These are phyloP conservation scores for Paramecium primaurelia DNA, from an alignment of 73 alveolate genomes.

Conservation along the genomic window DNA sequence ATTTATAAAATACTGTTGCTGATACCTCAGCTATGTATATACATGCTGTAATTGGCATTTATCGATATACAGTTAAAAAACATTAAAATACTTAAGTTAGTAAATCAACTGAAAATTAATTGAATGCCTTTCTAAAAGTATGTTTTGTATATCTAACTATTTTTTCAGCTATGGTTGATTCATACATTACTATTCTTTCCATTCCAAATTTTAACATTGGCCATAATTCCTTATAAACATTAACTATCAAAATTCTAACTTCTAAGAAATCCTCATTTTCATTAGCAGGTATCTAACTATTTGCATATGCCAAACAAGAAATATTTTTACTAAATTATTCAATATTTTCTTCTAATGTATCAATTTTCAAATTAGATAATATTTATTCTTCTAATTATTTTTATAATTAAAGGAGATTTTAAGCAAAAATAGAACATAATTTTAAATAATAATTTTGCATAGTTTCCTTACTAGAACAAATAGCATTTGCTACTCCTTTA, in stretches of 20 bases:
- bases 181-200: background rate
- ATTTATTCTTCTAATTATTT: background rate
- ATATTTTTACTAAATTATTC: background rate
- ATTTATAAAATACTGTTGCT: constrained; percentile 39
- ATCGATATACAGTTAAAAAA: background rate
- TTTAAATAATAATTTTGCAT: background rate
- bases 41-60: constrained; percentile 16
- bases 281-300: background rate
- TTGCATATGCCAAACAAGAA: background rate
- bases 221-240: constrained; percentile 13
- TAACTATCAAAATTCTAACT: background rate
- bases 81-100: background rate
- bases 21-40: constrained; percentile 30
- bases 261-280: background rate
- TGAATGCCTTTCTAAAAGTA: constrained; percentile 15
- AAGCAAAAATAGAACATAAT: background rate
- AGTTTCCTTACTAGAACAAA: background rate
- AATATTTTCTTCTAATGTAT: background rate
- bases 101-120: background rate
- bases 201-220: background rate
- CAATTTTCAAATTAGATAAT: background rate
- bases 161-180: background rate
- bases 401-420: background rate
- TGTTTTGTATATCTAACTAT: constrained; percentile 36
- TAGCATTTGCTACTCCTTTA: constrained; percentile 34